phyloP scores from a whole-genome alignment of 371 early-diverging fungal species.

The Mucor velutinosus region DNA sequence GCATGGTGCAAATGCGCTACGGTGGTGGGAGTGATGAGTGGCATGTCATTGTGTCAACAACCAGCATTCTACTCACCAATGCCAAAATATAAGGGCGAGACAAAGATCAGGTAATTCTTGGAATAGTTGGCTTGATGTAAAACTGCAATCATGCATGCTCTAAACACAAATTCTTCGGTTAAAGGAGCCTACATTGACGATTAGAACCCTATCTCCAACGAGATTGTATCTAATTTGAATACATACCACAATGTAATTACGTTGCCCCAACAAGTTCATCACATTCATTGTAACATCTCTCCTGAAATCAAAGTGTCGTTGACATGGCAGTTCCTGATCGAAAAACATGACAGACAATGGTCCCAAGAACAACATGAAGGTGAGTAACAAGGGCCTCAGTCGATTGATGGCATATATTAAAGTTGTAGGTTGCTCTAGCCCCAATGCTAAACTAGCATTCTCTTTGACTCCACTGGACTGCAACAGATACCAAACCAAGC shows the following conservation, averaged over 20 bases:
- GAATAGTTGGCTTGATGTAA: slow-evolving; percentile 46
- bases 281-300: slow-evolving; percentile 22
- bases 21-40: neutral
- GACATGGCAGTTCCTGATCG: slow-evolving; percentile 42
- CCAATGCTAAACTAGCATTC: neutral
- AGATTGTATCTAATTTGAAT: neutral
- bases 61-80: slow-evolving; percentile 46
- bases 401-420: neutral
- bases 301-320: slow-evolving; percentile 29
- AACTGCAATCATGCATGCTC: slow-evolving; percentile 62
- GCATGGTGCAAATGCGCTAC: slow-evolving; percentile 63
- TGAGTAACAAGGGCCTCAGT: slow-evolving; percentile 28
- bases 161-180: slow-evolving; percentile 72
- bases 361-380: slow-evolving; percentile 52
- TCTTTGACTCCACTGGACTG: neutral
- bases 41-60: neutral
- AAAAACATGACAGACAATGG: slow-evolving; percentile 46
- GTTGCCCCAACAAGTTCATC: slow-evolving; percentile 31
- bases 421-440: neutral
- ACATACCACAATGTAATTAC: slow-evolving; percentile 51
- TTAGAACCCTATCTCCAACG: neutral
- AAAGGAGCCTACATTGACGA: slow-evolving; percentile 54
- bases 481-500: slow-evolving; percentile 25
- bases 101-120: slow-evolving; percentile 39
- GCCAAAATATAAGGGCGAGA: slow-evolving; percentile 68